Evolutionary conservation across 1,284 basidiomycete species (phyloP).

Genomic region (Anthracocystis setariae): DNA sequence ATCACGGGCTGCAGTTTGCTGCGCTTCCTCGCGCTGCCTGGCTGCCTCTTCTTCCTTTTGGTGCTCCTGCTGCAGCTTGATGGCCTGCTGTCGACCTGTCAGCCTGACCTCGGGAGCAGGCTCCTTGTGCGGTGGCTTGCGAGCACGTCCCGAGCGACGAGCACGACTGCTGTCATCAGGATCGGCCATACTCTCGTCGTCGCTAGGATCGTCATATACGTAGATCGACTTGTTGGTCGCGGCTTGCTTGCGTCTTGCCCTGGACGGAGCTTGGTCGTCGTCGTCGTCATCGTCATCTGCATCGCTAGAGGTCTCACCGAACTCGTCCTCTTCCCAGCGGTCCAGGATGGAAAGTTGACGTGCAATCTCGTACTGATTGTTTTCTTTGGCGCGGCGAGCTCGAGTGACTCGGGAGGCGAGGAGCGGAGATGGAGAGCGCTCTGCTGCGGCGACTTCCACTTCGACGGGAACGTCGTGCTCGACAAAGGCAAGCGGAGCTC

Average conservation of each 20-base stretch:
- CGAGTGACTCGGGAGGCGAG: constrained; percentile 19
- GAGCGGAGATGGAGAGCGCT: constrained; percentile 30
- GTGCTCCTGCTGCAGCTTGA: constrained; percentile 46
- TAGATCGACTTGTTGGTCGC: constrained; percentile 36
- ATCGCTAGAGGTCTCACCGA: constrained; percentile 17
- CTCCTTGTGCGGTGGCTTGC: constrained; percentile 13
- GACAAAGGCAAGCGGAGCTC: constrained; percentile 28
- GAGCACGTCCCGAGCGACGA: constrained; percentile 15
- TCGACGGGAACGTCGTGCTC: constrained; percentile 40
- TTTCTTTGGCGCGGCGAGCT: constrained; percentile 31
- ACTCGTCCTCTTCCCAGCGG: constrained; percentile 39
- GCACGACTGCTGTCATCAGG: constrained; percentile 18
- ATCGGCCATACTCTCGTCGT: constrained; percentile 43
- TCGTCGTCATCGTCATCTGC: constrained; percentile 15
- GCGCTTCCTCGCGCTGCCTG: constrained; percentile 20
- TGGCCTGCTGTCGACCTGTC: constrained; percentile 43
- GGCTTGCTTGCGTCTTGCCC: constrained; percentile 14
- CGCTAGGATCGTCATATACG: constrained; percentile 39
- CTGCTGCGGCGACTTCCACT: constrained; percentile 31
- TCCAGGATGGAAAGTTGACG: constrained; percentile 36
- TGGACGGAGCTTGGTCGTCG: constrained; percentile 15
- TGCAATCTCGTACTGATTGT: constrained; percentile 31
- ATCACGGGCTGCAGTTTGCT: constrained; percentile 1
- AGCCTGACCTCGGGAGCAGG: constrained; percentile 28
- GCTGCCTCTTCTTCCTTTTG: constrained; percentile 34